Conservation (phyloP, 2,329 filamentous ascomycete genomes). For the Aspergillus ochraceoroseus region DNA sequence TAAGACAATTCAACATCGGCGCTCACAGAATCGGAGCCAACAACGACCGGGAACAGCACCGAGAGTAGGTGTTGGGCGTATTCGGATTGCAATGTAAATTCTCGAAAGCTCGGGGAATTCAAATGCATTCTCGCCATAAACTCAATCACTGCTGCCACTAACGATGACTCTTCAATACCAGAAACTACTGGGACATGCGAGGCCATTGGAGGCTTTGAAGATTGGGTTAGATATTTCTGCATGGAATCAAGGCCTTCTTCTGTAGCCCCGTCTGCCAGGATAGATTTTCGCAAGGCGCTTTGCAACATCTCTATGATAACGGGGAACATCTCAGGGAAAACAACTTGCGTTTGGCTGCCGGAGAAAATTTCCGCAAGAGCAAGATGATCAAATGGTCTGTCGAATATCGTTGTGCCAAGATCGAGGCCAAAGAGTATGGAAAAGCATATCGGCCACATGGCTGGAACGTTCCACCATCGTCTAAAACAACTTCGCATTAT, state of each 20-base stretch:
- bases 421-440: constrained; percentile 83
- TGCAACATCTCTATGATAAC: constrained; percentile 85
- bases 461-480: constrained; percentile 81
- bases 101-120: constrained; percentile 71
- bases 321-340: constrained; percentile 70
- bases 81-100: constrained; percentile 73
- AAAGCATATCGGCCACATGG: constrained; percentile 83
- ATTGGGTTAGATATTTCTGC: constrained; percentile 12
- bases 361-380: constrained; percentile 68
- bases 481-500: constrained; percentile 79
- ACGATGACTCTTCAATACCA: constrained; percentile 55
- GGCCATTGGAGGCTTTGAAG: constrained; percentile 15
- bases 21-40: constrained; percentile 76
- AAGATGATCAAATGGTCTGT: constrained; percentile 67
- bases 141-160: constrained; percentile 70
- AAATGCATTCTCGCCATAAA: constrained; percentile 74
- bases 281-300: constrained; percentile 66
- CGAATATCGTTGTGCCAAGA: constrained; percentile 67
- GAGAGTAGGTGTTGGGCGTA: constrained; percentile 75
- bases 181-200: constrained; percentile 16
- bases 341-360: constrained; percentile 58
- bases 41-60: constrained; percentile 79
- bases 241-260: constrained; percentile 3
- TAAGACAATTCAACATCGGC: constrained; percentile 85
- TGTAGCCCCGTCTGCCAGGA: constrained; percentile 56